Conservation (phyloP, 805 yeast species). For the Dipodascus albidus region DNA sequence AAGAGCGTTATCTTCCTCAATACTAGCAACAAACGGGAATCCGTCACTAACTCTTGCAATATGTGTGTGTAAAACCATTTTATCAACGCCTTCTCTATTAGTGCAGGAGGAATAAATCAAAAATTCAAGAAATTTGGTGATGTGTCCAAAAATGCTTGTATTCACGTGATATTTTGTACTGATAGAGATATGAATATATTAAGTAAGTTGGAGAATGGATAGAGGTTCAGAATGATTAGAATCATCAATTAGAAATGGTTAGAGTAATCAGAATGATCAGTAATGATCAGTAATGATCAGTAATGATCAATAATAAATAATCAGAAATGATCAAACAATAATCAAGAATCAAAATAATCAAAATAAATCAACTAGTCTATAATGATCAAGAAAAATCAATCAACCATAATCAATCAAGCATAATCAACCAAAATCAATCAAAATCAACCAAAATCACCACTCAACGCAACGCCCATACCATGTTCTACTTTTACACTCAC, state of each 20-base stretch:
- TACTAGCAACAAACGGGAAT: constrained; percentile 83
- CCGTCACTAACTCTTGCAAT: constrained; percentile 23
- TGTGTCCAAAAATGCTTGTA: not conserved
- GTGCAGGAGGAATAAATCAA: not conserved
- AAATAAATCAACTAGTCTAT: too few species aligned
- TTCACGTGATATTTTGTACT: not conserved
- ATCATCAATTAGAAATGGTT: too few species aligned
- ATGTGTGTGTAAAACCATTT: constrained; percentile 25
- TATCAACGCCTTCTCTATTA: not conserved
- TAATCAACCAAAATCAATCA: too few species aligned
- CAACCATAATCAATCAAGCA: too few species aligned
- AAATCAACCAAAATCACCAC: constrained; percentile 1
- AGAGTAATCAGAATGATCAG: too few species aligned
- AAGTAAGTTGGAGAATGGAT: too few species aligned
- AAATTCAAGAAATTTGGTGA: not conserved
- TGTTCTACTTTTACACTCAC: constrained; percentile 11
- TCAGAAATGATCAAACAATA: too few species aligned
- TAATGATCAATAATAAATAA: not conserved
- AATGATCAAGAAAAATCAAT: too few species aligned
- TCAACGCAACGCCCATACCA: constrained; percentile 19
- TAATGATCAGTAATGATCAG: not conserved
- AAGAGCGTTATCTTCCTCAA: constrained; percentile 63
- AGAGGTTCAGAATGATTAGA: too few species aligned
- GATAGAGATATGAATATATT: too few species aligned
- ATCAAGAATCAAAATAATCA: too few species aligned